A percentile compares a stretch with the other conserved stretches of the same genome.
phyloP scores from a whole-genome alignment of 2,329 filamentous ascomycete genomes.

The Penicillium brasilianum region DNA sequence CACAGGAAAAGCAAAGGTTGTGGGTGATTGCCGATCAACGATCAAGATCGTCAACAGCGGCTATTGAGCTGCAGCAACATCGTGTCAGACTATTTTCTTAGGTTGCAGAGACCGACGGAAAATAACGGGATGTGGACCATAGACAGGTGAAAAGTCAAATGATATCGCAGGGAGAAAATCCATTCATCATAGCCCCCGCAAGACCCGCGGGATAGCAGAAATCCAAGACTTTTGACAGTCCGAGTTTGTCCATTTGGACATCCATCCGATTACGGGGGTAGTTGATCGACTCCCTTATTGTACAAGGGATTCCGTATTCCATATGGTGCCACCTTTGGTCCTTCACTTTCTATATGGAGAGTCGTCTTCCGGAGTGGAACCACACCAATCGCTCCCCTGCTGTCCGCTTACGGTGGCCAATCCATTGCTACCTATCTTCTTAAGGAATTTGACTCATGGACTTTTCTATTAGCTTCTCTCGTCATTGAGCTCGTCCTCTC shows the following conservation, averaged over 20 bases:
- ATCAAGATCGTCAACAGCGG: not conserved
- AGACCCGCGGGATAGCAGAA: not conserved
- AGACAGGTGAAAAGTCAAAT: not conserved
- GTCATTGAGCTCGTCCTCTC: not conserved
- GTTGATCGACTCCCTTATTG: not conserved
- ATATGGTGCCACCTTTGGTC: not conserved
- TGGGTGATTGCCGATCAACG: not conserved
- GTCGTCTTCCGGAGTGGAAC: not conserved
- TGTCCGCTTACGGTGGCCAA: not conserved
- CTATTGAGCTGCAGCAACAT: not conserved
- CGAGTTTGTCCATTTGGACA: not conserved
- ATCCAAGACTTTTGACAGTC: not conserved
- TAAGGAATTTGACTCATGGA: not conserved
- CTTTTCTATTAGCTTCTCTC: not conserved
- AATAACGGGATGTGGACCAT: not conserved
- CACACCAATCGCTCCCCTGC: not conserved
- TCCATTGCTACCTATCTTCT: not conserved
- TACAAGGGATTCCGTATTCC: not conserved
- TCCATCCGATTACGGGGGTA: not conserved
- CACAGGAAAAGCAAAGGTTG: not conserved
- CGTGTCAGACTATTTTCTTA: not conserved
- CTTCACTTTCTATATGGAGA: not conserved
- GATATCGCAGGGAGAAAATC: not conserved
- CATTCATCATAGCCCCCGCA: not conserved
- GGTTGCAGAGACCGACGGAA: not conserved